These are phyloP conservation scores for Boletus vinaceobasis DNA, from an alignment of 768 basidiomycete genomes.

Conservation along the genomic window DNA sequence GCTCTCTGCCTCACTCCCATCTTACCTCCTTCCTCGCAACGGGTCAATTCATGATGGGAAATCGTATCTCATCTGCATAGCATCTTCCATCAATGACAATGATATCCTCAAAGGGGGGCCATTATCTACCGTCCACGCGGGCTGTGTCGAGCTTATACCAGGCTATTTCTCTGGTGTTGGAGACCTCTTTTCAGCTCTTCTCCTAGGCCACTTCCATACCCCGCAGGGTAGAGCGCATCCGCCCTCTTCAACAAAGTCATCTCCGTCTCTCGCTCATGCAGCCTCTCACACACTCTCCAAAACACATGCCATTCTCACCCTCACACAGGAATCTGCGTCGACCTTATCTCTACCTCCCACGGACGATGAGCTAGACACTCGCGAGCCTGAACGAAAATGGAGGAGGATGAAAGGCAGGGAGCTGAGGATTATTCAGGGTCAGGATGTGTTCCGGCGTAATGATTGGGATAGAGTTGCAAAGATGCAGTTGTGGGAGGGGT, in stretches of 20 bases:
- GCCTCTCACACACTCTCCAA: slow-evolving; percentile 66
- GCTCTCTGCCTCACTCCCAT: slow-evolving; percentile 55
- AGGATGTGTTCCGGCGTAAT: slow-evolving; percentile 57
- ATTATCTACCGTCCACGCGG: slow-evolving; percentile 56
- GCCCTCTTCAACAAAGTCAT: slow-evolving; percentile 3
- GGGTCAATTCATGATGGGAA: slow-evolving; percentile 15
- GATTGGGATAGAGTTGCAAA: slow-evolving; percentile 31
- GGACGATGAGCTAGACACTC: slow-evolving; percentile 74
- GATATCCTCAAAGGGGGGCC: slow-evolving; percentile 10
- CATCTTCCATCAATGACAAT: slow-evolving; percentile 50
- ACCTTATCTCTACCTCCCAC: slow-evolving; percentile 51
- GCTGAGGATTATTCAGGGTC: slow-evolving; percentile 76
- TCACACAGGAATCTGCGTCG: slow-evolving; percentile 58
- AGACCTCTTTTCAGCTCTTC: slow-evolving; percentile 92
- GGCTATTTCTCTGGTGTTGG: slow-evolving; percentile 98
- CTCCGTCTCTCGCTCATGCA: slow-evolving; percentile 36
- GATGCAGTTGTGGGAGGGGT: slow-evolving; percentile 34
- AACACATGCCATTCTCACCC: slow-evolving; percentile 66
- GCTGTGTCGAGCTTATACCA: slow-evolving; percentile 70
- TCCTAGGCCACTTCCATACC: slow-evolving; percentile 72
- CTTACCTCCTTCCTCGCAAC: slow-evolving; percentile 35
- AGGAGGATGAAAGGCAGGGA: slow-evolving; percentile 83
- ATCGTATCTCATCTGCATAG: slow-evolving; percentile 74
- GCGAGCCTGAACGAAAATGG: slow-evolving; percentile 58
- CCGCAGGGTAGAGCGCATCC: not conserved